Evolutionary conservation across 768 basidiomycete species (phyloP).

Genomic region (Podaxis sp.): DNA sequence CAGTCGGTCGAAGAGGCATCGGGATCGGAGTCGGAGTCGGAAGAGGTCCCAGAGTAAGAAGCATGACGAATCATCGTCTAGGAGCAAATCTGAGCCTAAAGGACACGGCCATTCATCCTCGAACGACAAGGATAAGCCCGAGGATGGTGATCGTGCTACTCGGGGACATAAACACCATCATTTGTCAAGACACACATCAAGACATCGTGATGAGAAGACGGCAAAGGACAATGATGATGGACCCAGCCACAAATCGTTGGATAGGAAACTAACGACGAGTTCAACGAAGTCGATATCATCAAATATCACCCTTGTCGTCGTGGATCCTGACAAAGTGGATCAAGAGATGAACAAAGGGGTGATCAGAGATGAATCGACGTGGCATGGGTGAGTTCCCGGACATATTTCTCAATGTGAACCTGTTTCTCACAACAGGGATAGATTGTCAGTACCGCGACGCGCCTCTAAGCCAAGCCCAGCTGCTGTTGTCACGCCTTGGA

Average conservation of each 20-base stretch:
- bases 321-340: slow-evolving; percentile 33
- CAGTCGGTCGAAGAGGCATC: slow-evolving; percentile 24
- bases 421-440: not conserved
- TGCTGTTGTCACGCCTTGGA: slow-evolving; percentile 38
- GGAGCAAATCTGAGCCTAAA: slow-evolving; percentile 15
- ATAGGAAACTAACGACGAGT: slow-evolving; percentile 14
- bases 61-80: slow-evolving; percentile 9
- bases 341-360: slow-evolving; percentile 1
- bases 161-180: slow-evolving; percentile 3
- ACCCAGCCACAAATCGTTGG: slow-evolving; percentile 12
- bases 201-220: slow-evolving; percentile 17
- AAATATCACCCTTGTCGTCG: slow-evolving; percentile 38
- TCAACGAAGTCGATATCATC: slow-evolving; percentile 18
- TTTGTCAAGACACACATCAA: slow-evolving; percentile 1
- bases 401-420: not conserved
- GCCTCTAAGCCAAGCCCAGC: slow-evolving; percentile 20
- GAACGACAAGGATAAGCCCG: slow-evolving; percentile 19
- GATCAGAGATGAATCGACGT: slow-evolving; percentile 22
- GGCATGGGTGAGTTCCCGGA: slow-evolving; percentile 40
- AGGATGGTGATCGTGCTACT: slow-evolving; percentile 19
- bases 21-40: slow-evolving; percentile 7
- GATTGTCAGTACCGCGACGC: slow-evolving; percentile 30
- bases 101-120: slow-evolving; percentile 13
- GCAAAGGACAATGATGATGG: slow-evolving; percentile 23
- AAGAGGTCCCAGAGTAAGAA: slow-evolving; percentile 7